A percentile compares a stretch with the other conserved stretches of the same genome.
phyloP scores from a whole-genome alignment of 106 monocot species.

The Gastrodia elata region DNA sequence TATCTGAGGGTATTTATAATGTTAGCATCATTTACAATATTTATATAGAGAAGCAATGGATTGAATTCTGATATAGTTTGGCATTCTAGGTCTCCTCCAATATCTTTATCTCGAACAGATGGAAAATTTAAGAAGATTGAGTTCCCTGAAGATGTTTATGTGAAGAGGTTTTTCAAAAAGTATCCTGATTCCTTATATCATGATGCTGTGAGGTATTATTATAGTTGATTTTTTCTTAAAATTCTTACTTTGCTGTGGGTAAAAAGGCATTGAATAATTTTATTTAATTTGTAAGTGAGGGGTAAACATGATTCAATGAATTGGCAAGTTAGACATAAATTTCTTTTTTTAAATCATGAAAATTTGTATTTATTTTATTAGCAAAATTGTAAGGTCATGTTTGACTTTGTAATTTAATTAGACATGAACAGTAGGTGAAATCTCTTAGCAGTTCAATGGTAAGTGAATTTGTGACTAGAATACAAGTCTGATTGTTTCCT shows the following conservation, averaged over 20 bases:
- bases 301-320: neutral
- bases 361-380: neutral
- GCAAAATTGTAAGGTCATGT: neutral
- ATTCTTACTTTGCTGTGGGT: neutral
- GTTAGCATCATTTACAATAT: neutral
- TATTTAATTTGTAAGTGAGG: too few species aligned
- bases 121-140: constrained; percentile 45
- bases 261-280: too few species aligned
- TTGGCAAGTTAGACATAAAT: neutral
- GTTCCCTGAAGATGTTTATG: constrained; percentile 55
- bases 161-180: constrained; percentile 51
- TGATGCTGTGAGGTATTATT: constrained; percentile 52
- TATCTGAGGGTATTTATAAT: neutral
- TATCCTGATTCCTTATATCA: constrained; percentile 61
- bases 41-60: neutral
- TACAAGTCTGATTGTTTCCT: neutral
- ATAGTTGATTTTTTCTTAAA: neutral
- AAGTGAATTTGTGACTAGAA: neutral
- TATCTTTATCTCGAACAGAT: constrained; percentile 44
- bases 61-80: constrained; percentile 4
- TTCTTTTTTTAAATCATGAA: neutral
- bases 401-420: neutral
- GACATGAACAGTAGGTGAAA: neutral
- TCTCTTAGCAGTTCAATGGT: neutral
- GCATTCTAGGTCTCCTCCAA: constrained; percentile 39